Evolutionary conservation across 1,284 basidiomycete genomes (phyloP).

Genomic region (Cystobasidiaceae sp.): DNA sequence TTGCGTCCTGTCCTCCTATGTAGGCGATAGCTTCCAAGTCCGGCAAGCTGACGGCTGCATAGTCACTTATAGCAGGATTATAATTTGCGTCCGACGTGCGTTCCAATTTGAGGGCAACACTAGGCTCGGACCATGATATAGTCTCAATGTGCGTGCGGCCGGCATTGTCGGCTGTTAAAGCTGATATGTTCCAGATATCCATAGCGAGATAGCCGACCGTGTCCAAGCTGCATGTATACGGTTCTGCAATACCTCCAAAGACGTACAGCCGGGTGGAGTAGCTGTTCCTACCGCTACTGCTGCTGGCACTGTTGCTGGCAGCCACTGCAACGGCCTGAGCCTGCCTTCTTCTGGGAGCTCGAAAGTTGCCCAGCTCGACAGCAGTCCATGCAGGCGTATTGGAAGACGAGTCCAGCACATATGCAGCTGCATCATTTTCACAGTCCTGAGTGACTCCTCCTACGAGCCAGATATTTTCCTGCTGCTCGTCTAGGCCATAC

Average conservation of each 20-base stretch:
- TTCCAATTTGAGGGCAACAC: no score
- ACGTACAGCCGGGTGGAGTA: no score
- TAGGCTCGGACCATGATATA: no score
- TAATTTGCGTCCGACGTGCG: background rate
- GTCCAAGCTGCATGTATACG: constrained; percentile 37
- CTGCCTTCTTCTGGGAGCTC: background rate
- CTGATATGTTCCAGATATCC: constrained; percentile 35
- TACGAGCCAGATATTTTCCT: constrained; percentile 39
- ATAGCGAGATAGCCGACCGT: constrained; percentile 40
- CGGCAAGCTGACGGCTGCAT: constrained; percentile 36
- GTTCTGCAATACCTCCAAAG: constrained; percentile 39
- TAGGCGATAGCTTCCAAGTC: constrained; percentile 36
- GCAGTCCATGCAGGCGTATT: constrained; percentile 3
- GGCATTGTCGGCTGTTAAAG: background rate
- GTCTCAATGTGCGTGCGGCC: constrained; percentile 33
- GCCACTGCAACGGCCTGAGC: no score
- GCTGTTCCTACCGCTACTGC: no score
- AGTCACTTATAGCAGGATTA: constrained; percentile 41
- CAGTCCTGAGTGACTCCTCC: constrained; percentile 43
- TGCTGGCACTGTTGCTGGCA: constrained; percentile 10
- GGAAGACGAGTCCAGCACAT: constrained; percentile 32
- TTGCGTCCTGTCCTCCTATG: constrained; percentile 44
- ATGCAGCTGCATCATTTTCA: constrained; percentile 34
- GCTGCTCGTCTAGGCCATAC: constrained; percentile 27
- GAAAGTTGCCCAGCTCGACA: background rate